Evolutionary conservation across 257 asterid genomes (phyloP).

Genomic region (Ilex aquifolium): DNA sequence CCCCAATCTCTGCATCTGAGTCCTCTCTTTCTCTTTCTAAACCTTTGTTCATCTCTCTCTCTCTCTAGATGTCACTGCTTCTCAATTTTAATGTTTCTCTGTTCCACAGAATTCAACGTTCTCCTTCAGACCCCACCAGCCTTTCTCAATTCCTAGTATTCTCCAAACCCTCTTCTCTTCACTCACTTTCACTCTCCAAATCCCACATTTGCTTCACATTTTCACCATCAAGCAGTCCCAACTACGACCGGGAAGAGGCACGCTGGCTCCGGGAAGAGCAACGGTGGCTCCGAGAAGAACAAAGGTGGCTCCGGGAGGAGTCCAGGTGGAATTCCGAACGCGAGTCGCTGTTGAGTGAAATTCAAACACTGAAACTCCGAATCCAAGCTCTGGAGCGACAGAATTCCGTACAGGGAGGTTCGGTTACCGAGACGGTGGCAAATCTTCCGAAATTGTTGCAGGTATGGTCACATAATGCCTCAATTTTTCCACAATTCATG

Average conservation of each 20-base stretch:
- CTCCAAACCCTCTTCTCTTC: conserved; percentile 2
- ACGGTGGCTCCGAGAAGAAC: conserved; percentile 95
- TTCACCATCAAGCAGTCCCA: conserved; percentile 35
- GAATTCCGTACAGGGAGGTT: conserved; percentile 39
- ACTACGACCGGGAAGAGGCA: conserved; percentile 48
- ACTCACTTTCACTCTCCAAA: conserved; percentile 12
- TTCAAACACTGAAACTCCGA: conserved; percentile 44
- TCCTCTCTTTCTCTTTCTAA: no score
- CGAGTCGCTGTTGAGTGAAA: conserved; percentile 50
- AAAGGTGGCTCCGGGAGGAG: conserved; percentile 84
- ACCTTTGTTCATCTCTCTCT: no score
- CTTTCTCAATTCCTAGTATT: conserved; percentile 1
- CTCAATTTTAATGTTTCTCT: conserved; percentile 16
- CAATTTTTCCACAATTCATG: no score
- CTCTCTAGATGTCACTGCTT: conserved; percentile 13
- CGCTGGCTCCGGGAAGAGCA: conserved; percentile 95
- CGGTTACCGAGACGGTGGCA: conserved; percentile 48
- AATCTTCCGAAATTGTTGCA: conserved; percentile 59
- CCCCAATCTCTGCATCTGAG: no score
- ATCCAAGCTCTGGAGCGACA: conserved; percentile 58
- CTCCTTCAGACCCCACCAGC: not conserved
- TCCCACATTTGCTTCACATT: conserved; percentile 59
- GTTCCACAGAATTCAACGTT: conserved; percentile 1
- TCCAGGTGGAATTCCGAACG: conserved; percentile 71
- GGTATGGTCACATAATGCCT: conserved; percentile 26